Evolutionary conservation across 2,329 filamentous ascomycete species (phyloP), one percentile per base, ranked within the genome.

Genomic region (Diplodia sapinea): DNA sequence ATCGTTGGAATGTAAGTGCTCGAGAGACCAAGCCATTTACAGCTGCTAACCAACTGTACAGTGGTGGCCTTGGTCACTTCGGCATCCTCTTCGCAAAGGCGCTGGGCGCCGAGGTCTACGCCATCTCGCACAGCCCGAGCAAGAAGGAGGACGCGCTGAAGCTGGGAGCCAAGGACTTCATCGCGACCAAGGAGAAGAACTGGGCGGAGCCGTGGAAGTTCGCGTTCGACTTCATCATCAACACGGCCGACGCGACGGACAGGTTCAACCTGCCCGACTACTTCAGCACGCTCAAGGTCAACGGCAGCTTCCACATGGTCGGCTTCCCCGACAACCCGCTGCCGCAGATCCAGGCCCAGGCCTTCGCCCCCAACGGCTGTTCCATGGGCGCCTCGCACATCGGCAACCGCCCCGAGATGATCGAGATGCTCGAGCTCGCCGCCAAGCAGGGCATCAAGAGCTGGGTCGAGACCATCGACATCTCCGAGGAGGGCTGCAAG

Each of bases 281-380:
- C 82, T 87, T 96, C 74, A 87, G 86, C 69, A 86, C 93, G 73
- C 86, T 96, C 77, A 93, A 94, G 79, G 89, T 94, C 68, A 91
- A 93, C 81, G 91, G 90, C 68, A 86, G 85, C 75, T 95, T 91
- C 87, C 87, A 94, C 77, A 91, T 86, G 74, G 91, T 94, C 65
- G 92, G 91, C 51, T 84, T 95, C 74, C 92, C 92, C 3, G 91
- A 93, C 76, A 90, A 92, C 70, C 88, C 89, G 54, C 87, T 92
- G 12, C 87, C 91, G 68, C 80, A 84, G 66, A 84, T 95, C 71
- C 88, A 87, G 80, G 89, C 91, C 62, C 90, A 93, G 82, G 87
- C 88, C 75, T 90, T 96, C 74, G 84, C 92, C 69, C 79, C 79
- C 71, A 96, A 94, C 79, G 92, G 92, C 13, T 83, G 80, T 77